Conservation (phyloP, 108 stramenopile species). For the Chaetoceros muelleri region DNA sequence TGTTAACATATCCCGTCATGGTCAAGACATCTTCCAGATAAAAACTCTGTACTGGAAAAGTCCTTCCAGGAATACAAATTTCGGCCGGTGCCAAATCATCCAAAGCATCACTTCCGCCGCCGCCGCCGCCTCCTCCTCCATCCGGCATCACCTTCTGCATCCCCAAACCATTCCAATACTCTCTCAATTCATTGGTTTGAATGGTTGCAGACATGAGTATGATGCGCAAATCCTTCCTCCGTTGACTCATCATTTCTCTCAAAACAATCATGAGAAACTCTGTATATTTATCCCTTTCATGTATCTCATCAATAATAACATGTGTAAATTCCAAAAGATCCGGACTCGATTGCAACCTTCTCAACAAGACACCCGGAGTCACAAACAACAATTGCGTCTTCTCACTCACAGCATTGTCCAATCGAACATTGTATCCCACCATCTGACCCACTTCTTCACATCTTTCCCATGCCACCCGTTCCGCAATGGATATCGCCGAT, state of each 20-base stretch:
- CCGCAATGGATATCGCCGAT: slow-evolving; percentile 69
- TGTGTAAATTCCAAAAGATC: slow-evolving; percentile 51
- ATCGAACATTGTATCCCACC: slow-evolving; percentile 79
- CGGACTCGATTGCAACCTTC: slow-evolving; percentile 54
- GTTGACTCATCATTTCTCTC: slow-evolving; percentile 51
- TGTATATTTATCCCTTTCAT: slow-evolving; percentile 84
- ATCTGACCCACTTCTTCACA: slow-evolving; percentile 25
- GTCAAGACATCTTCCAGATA: slow-evolving; percentile 64
- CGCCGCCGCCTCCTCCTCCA: too few relatives aligned
- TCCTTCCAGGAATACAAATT: slow-evolving; percentile 71
- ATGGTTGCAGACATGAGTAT: slow-evolving; percentile 74
- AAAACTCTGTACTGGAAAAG: slow-evolving; percentile 68
- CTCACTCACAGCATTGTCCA: slow-evolving; percentile 45
- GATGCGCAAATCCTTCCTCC: slow-evolving; percentile 50
- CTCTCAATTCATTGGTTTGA: slow-evolving; percentile 38
- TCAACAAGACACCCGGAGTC: slow-evolving; percentile 85
- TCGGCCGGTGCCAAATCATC: slow-evolving; percentile 35
- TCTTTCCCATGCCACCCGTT: slow-evolving; percentile 70
- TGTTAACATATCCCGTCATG: slow-evolving; percentile 42
- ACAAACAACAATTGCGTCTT: slow-evolving; percentile 74
- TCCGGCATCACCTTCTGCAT: slow-evolving; percentile 9
- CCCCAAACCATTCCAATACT: slow-evolving; percentile 42
- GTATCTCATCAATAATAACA: slow-evolving; percentile 91
- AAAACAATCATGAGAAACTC: slow-evolving; percentile 89
- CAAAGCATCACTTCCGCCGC: too few relatives aligned